Evolutionary conservation across 2,329 filamentous ascomycete genomes (phyloP).

Genomic region (Xylariaceae sp.): DNA sequence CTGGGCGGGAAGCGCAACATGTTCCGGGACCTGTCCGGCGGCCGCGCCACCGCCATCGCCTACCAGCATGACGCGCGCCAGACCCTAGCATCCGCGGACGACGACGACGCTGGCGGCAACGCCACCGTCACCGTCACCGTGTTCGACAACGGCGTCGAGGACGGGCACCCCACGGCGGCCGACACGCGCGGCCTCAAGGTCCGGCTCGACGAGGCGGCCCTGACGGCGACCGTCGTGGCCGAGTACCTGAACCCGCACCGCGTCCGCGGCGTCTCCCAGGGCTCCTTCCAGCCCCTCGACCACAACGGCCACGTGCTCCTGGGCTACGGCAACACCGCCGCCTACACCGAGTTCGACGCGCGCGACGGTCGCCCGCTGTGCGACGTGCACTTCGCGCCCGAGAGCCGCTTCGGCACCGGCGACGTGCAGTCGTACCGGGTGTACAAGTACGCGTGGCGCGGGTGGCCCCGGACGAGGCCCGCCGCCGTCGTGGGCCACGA

Average conservation of each 20-base stretch:
- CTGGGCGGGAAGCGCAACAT: conserved; percentile 43
- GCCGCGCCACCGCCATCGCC: conserved; percentile 40
- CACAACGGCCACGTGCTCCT: conserved; percentile 38
- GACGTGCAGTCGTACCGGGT: conserved; percentile 25
- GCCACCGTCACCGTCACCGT: conserved; percentile 33
- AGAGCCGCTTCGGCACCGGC: conserved; percentile 14
- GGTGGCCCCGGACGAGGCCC: conserved; percentile 16
- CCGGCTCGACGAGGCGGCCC: conserved; percentile 29
- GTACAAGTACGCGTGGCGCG: conserved; percentile 25
- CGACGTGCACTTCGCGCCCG: conserved; percentile 17
- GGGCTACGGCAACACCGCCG: conserved; percentile 33
- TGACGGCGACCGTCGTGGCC: conserved; percentile 30
- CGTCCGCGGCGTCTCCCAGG: conserved; percentile 37
- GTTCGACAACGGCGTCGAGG: conserved; percentile 39
- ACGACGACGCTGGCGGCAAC: too few relatives aligned
- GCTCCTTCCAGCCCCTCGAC: conserved; percentile 40
- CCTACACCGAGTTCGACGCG: conserved; percentile 25
- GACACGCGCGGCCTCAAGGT: conserved; percentile 26
- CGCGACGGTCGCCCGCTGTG: conserved; percentile 19
- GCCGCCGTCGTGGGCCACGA: conserved; percentile 17
- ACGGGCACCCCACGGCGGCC: conserved; percentile 24
- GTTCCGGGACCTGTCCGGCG: conserved; percentile 36
- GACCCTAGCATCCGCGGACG: too few relatives aligned
- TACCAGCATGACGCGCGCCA: conserved; percentile 51
- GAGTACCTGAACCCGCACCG: conserved; percentile 34